Evolutionary conservation across 441 rosid genomes (phyloP).

Genomic region (Brassica hybrid): DNA sequence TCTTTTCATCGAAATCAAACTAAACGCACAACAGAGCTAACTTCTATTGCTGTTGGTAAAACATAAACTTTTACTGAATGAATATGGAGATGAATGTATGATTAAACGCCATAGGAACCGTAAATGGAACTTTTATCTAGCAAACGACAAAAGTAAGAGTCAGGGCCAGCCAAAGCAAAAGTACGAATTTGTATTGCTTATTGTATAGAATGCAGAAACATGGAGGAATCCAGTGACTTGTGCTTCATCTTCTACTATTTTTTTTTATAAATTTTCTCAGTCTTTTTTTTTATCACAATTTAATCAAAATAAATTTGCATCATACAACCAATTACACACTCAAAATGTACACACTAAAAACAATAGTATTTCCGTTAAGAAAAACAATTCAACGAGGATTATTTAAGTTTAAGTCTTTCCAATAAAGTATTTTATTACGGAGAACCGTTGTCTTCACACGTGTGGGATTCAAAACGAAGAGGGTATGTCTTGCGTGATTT

Average conservation of each 20-base stretch:
- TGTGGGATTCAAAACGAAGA: constrained; percentile 30
- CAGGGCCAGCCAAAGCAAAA: neutral
- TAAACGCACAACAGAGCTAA: no score
- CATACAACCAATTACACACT: neutral
- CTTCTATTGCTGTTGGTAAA: no score
- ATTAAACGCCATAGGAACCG: neutral
- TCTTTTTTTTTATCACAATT: no score
- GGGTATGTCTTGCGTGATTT: constrained; percentile 32
- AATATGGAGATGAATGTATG: no score
- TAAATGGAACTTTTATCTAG: neutral
- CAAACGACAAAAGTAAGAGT: neutral
- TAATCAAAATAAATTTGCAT: no score
- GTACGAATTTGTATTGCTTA: neutral
- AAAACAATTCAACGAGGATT: neutral
- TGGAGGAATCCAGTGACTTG: constrained; percentile 8
- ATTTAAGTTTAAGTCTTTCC: no score
- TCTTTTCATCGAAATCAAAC: no score
- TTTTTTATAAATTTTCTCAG: no score
- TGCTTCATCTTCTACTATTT: neutral
- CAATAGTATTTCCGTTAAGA: no score
- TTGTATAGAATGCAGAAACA: constrained; percentile 3
- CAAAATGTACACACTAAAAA: neutral
- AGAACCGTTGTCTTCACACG: constrained; percentile 32
- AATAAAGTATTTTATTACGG: no score
- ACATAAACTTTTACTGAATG: no score